Base-by-base conservation (phyloP, 768 basidiomycete genomes). In the Termitomyces heimii region DNA sequence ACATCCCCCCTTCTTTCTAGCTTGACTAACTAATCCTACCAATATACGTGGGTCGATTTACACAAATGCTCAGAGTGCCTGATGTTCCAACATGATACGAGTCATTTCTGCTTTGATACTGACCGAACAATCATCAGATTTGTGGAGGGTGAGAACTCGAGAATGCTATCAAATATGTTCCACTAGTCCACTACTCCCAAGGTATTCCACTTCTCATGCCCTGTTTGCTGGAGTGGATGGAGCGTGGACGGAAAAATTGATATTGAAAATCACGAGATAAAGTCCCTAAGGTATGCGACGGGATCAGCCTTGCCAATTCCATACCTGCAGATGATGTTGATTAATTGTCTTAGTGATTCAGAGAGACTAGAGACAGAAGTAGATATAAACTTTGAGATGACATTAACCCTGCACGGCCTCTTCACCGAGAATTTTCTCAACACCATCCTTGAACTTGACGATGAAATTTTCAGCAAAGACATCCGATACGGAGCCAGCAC, bases 381-480 rank as follows among this genome's bases (percentile, higher is more conserved):
- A 13, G n/a, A 14, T 18, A 37, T 40, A 40, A 50, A 10, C 16
- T 24, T 9, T 37, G 5, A n/a, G 39, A 39, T 10, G 22, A 18
- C 43, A 44, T 43, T 3, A 42, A 16, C 20, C 32, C 31, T 29
- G n/a, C 18, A 14, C 43, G 13, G 12, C 45, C 39, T 18, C 53
- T 26, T 45, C 42, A 13, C 29, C 52, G 24, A 60, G 40, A 46
- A 63, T 42, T 16, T 48, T 47, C 26, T 57, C 53, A 13, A 65
- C 31, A 28, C 57, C 60, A 47, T 20, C 34, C 50, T 55, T 52
- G 43, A 70, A 66, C 8, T 61, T 47, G 10, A 50, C 31, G 43
- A 65, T 55, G 40, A 71, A 70, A n/a, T 53, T 39, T 1, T 70
- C 66, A 16, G 60, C 67, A 34, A 71, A 55, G 2, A 9, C 40